A percentile compares a stretch with the other conserved stretches of the same genome.
phyloP scores from a whole-genome alignment of 2,329 filamentous ascomycete species.

The Drechslerella dactyloides region DNA sequence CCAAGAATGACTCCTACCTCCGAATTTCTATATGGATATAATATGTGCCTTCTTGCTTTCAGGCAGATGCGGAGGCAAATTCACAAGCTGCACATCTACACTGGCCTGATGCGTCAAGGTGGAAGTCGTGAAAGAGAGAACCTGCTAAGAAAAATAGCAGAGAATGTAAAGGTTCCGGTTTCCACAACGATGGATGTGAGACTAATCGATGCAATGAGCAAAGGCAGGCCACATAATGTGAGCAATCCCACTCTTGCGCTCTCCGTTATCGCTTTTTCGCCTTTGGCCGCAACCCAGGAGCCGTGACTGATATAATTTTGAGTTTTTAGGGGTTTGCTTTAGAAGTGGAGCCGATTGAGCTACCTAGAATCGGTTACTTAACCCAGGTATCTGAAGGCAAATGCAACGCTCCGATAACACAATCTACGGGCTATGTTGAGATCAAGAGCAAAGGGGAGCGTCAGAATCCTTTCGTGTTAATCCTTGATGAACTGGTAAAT shows the following conservation, averaged over 20 bases:
- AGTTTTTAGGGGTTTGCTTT: slow-evolving; percentile 72
- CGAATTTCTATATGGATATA: slow-evolving; percentile 41
- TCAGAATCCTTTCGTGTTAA: slow-evolving; percentile 70
- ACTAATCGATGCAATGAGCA: slow-evolving; percentile 74
- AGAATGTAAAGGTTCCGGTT: slow-evolving; percentile 63
- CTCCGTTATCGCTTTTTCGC: neutral
- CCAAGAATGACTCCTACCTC: slow-evolving; percentile 5
- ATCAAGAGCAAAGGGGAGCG: slow-evolving; percentile 60
- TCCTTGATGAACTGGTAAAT: slow-evolving; percentile 71
- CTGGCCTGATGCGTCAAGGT: slow-evolving; percentile 62
- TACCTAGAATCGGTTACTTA: slow-evolving; percentile 70
- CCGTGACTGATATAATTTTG: neutral
- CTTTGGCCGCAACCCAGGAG: neutral
- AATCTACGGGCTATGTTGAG: slow-evolving; percentile 26
- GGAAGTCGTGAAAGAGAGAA: slow-evolving; percentile 62
- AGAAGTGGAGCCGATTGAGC: slow-evolving; percentile 82
- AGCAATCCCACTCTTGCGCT: slow-evolving; percentile 21
- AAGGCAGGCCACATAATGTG: slow-evolving; percentile 80
- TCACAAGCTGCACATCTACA: slow-evolving; percentile 83
- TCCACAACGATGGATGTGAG: slow-evolving; percentile 66
- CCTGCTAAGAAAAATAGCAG: slow-evolving; percentile 62
- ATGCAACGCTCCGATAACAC: slow-evolving; percentile 68
- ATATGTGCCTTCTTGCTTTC: slow-evolving; percentile 63
- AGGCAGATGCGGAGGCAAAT: slow-evolving; percentile 72
- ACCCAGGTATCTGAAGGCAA: slow-evolving; percentile 68